Conservation (phyloP, 805 yeast genomes). For the Ogataea polymorpha region DNA sequence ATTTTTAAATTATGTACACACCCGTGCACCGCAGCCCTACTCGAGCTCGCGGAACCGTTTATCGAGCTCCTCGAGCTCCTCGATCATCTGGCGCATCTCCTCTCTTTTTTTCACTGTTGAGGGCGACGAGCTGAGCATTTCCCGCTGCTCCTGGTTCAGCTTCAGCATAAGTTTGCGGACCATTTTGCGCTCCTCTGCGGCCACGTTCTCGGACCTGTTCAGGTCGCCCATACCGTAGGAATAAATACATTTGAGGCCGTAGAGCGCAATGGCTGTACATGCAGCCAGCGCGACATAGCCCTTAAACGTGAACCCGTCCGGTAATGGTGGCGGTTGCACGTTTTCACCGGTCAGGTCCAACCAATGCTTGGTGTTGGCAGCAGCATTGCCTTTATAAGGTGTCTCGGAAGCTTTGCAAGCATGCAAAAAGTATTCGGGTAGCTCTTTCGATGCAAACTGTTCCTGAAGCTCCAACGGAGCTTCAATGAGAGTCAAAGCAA, state of each 20-base stretch:
- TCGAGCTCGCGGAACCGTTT: conserved; percentile 15
- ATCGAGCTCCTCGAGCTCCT: conserved; percentile 23
- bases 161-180: conserved; percentile 13
- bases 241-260: conserved; percentile 58
- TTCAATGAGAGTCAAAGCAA: conserved; percentile 69
- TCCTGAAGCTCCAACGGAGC: conserved; percentile 57
- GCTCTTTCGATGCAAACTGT: conserved; percentile 25
- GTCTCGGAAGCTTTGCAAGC: conserved; percentile 48
- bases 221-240: conserved; percentile 66
- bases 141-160: conserved; percentile 14
- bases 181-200: conserved; percentile 17
- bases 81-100: conserved; percentile 17
- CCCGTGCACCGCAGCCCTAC: neutral
- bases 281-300: conserved; percentile 63
- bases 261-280: conserved; percentile 54
- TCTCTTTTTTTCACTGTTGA: conserved; percentile 3
- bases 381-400: conserved; percentile 64
- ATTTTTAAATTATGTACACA: neutral
- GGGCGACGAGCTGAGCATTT: conserved; percentile 1
- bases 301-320: conserved; percentile 65
- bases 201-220: conserved; percentile 39
- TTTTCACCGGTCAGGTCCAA: conserved; percentile 58
- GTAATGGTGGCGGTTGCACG: conserved; percentile 58
- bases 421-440: conserved; percentile 48
- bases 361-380: conserved; percentile 57